phyloP scores from a whole-genome alignment of 2,329 filamentous ascomycete species.

The Zasmidium angulare region DNA sequence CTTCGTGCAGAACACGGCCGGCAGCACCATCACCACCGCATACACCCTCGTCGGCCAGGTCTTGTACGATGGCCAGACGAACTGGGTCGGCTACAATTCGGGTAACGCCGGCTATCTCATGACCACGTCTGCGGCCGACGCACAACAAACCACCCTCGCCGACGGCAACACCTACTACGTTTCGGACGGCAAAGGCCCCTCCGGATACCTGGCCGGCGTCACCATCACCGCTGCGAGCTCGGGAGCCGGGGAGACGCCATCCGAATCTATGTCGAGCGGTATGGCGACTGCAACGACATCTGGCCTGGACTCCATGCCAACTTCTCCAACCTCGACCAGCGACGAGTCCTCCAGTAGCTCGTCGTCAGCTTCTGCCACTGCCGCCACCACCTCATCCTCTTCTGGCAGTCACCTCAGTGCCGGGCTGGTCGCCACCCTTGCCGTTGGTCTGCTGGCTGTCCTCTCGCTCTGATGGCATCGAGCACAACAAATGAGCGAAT shows the following conservation, averaged over 20 bases:
- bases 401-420: background rate
- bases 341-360: background rate
- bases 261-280: background rate
- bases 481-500: background rate
- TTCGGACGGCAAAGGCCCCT: slow-evolving; percentile 5
- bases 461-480: background rate
- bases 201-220: slow-evolving; percentile 3
- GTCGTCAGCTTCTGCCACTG: background rate
- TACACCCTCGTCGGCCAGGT: slow-evolving; percentile 13
- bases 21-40: slow-evolving; percentile 6
- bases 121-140: slow-evolving; percentile 1
- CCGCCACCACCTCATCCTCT: background rate
- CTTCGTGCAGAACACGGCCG: slow-evolving; percentile 4
- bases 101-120: slow-evolving; percentile 14
- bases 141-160: slow-evolving; percentile 8
- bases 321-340: background rate
- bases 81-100: slow-evolving; percentile 14
- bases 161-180: slow-evolving; percentile 14
- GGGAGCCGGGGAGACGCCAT: background rate
- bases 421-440: background rate
- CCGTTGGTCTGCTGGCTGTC: background rate
- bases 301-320: background rate
- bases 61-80: slow-evolving; percentile 15
- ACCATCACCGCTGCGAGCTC: background rate
- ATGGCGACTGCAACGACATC: background rate